Evolutionary conservation across 1,139 yeast genomes (phyloP).

Genomic region (Candida tropicalis): DNA sequence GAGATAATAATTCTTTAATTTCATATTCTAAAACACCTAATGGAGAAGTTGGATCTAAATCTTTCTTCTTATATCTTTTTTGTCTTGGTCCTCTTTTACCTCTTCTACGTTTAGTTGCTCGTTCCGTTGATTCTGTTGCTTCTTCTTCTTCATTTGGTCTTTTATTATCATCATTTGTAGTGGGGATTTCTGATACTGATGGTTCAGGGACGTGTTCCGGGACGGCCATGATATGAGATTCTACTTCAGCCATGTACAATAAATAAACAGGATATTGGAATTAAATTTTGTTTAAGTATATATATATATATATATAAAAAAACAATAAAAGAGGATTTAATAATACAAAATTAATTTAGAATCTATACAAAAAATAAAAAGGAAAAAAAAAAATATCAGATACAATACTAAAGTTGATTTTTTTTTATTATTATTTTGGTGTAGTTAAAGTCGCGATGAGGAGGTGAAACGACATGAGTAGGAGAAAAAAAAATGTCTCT

Average conservation of each 20-base stretch:
- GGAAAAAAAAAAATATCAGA: neutral
- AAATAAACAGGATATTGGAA: neutral
- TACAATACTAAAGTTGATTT: too few species aligned
- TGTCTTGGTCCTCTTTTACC: slow-evolving; percentile 13
- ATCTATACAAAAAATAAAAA: slow-evolving; percentile 3
- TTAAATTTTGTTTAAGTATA: too few species aligned
- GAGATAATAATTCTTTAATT: slow-evolving; percentile 58
- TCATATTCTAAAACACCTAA: slow-evolving; percentile 79
- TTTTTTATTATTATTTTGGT: neutral
- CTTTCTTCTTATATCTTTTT: slow-evolving; percentile 57
- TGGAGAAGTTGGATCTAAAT: slow-evolving; percentile 76
- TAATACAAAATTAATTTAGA: slow-evolving; percentile 4
- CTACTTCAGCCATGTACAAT: slow-evolving; percentile 1
- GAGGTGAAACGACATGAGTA: neutral
- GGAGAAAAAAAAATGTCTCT: slow-evolving; percentile 2
- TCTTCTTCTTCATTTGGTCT: slow-evolving; percentile 10
- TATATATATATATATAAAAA: neutral
- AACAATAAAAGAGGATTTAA: neutral
- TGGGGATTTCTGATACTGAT: neutral
- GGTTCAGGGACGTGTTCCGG: neutral
- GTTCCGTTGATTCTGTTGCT: neutral
- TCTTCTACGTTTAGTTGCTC: slow-evolving; percentile 16
- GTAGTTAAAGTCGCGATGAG: slow-evolving; percentile 1
- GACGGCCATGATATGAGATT: neutral
- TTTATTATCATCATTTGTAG: slow-evolving; percentile 13